Conservation (phyloP, 192 early-diverging fungal genomes). For the Jimgerdemannia flammicorona region DNA sequence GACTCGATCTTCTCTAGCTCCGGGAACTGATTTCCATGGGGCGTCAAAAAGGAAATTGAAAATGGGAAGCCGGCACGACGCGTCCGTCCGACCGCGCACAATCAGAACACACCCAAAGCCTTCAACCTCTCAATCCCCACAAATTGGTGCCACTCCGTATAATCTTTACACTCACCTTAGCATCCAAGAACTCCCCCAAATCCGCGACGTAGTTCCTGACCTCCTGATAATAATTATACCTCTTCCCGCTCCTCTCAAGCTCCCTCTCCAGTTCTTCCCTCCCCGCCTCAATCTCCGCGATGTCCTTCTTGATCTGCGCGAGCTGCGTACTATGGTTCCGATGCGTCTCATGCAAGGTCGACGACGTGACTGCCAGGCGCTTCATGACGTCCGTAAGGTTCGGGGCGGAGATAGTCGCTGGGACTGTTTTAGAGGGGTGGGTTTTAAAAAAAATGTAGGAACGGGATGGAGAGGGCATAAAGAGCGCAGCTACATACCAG, state of each 20-base stretch:
- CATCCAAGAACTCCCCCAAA: conserved; percentile 50
- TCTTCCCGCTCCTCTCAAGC: conserved; percentile 29
- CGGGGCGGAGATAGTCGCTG: conserved; percentile 30
- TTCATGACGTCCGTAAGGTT: conserved; percentile 32
- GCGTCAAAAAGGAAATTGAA: too few relatives aligned
- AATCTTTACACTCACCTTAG: conserved; percentile 29
- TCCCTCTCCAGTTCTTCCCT: conserved; percentile 32
- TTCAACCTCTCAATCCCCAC: neutral
- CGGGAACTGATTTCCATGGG: conserved; percentile 28
- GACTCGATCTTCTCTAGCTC: conserved; percentile 46
- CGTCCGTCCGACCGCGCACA: too few relatives aligned
- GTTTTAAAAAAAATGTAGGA: neutral
- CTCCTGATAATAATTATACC: conserved; percentile 54
- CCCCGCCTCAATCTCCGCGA: conserved; percentile 18
- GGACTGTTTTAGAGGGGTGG: conserved; percentile 30
- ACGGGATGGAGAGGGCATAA: neutral
- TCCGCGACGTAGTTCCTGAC: conserved; percentile 40
- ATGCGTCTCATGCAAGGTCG: conserved; percentile 20
- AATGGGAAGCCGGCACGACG: too few relatives aligned
- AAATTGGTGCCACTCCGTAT: too few relatives aligned
- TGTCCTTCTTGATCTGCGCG: conserved; percentile 29
- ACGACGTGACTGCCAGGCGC: conserved; percentile 22
- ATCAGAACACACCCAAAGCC: neutral
- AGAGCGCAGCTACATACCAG: conserved; percentile 13
- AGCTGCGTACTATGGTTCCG: conserved; percentile 32